These are phyloP conservation scores for Phytophthora sansomeana DNA, from an alignment of 352 stramenopile species.

Conservation along the genomic window DNA sequence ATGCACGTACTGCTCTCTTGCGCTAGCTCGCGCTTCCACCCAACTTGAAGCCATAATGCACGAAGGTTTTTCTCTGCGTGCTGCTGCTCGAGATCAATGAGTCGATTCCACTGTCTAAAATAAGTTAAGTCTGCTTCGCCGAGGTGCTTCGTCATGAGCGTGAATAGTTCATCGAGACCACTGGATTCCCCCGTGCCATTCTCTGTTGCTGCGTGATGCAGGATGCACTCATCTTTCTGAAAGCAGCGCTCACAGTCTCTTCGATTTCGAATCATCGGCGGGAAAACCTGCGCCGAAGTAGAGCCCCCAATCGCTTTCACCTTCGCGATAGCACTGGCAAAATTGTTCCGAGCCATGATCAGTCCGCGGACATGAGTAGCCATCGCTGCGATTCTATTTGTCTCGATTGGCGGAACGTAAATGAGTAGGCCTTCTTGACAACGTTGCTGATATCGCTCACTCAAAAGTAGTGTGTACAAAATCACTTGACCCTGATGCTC, in stretches of 20 bases:
- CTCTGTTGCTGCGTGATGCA: conserved; percentile 84
- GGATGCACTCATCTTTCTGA: conserved; percentile 84
- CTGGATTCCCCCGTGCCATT: conserved; percentile 74
- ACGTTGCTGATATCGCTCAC: conserved; percentile 74
- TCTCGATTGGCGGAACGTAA: conserved; percentile 77
- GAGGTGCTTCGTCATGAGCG: conserved; percentile 64
- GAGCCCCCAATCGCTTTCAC: conserved; percentile 64
- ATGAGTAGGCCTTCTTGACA: conserved; percentile 74
- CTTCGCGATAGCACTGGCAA: conserved; percentile 65
- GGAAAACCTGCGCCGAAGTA: conserved; percentile 60
- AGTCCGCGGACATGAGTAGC: conserved; percentile 67
- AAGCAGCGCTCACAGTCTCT: conserved; percentile 85
- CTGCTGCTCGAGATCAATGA: conserved; percentile 83
- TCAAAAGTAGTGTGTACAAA: conserved; percentile 87
- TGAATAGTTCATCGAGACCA: conserved; percentile 75
- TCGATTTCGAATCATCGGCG: conserved; percentile 74
- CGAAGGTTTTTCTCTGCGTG: conserved; percentile 74
- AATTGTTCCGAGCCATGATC: conserved; percentile 76
- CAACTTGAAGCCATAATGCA: conserved; percentile 71
- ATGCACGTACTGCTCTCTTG: conserved; percentile 66
- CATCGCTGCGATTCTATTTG: conserved; percentile 68
- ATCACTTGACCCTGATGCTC: conserved; percentile 90
- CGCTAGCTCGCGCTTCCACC: conserved; percentile 61
- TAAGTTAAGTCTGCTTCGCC: conserved; percentile 60
- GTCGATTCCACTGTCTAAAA: conserved; percentile 76